These are phyloP conservation scores for Crucihimalaya himalaica DNA, from an alignment of 345 rosid species.

Conservation along the genomic window DNA sequence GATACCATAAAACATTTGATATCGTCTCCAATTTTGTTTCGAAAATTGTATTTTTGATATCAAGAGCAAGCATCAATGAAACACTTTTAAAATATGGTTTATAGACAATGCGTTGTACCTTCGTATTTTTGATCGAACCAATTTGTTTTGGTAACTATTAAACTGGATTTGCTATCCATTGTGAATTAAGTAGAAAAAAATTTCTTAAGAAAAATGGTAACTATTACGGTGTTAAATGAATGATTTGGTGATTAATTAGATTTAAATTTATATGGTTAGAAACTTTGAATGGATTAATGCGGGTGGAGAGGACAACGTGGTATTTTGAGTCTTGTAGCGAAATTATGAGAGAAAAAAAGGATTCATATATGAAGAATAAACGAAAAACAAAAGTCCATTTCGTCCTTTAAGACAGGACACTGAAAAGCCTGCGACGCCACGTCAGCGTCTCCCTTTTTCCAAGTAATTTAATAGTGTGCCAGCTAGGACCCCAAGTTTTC, in stretches of 20 bases:
- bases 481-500: constrained; percentile 24
- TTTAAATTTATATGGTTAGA: neutral
- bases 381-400: constrained; percentile 29
- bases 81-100: too few species aligned
- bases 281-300: neutral
- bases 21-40: neutral
- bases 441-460: constrained; percentile 29
- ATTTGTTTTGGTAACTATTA: neutral
- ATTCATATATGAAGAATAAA: neutral
- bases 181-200: neutral
- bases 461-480: constrained; percentile 28
- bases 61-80: too few species aligned
- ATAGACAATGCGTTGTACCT: neutral
- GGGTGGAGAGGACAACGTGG: neutral
- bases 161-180: neutral
- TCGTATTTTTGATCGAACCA: neutral
- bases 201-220: too few species aligned
- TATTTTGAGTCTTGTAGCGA: constrained; percentile 4
- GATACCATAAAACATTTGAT: too few species aligned
- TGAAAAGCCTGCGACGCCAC: constrained; percentile 43
- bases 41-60: neutral
- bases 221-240: neutral
- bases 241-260: neutral
- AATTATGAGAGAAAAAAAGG: neutral
- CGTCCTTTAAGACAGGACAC: constrained; percentile 43